These are phyloP conservation scores for Aspergillus sojae DNA, from an alignment of 2,329 filamentous ascomycete genomes.

Conservation along the genomic window DNA sequence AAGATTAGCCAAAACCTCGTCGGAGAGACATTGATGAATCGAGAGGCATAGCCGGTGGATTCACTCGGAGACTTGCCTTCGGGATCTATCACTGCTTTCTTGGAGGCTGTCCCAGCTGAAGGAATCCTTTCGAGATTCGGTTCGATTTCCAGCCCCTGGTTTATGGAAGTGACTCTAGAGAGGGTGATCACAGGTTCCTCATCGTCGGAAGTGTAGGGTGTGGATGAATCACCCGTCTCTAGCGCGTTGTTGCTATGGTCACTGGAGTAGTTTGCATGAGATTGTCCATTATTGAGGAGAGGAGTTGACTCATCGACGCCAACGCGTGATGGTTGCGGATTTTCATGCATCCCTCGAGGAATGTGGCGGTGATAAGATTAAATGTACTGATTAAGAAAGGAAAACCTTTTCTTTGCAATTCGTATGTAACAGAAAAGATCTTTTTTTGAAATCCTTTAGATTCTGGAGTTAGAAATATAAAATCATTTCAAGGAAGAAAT, in stretches of 20 bases:
- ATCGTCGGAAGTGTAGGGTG: constrained; percentile 14
- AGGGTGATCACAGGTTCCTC: constrained; percentile 26
- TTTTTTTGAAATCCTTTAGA: not conserved
- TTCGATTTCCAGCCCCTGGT: constrained; percentile 30
- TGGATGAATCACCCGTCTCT: constrained; percentile 26
- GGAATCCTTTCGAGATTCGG: constrained; percentile 28
- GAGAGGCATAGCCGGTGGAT: constrained; percentile 28
- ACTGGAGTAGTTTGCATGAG: constrained; percentile 31
- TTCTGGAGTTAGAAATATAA: not conserved
- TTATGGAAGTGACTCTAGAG: constrained; percentile 30
- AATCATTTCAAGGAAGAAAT: not conserved
- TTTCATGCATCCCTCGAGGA: not conserved
- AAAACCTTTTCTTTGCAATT: not conserved
- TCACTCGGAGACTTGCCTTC: constrained; percentile 12
- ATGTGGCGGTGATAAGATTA: not conserved
- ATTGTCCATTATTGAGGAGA: constrained; percentile 14
- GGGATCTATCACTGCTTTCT: constrained; percentile 8
- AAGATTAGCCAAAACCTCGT: constrained; percentile 66
- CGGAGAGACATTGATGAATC: constrained; percentile 42
- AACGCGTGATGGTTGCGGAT: not conserved
- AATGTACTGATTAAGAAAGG: not conserved
- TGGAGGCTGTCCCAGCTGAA: constrained; percentile 16
- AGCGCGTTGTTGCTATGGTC: constrained; percentile 37
- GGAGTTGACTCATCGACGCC: constrained; percentile 23
- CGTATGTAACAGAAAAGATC: too few relatives aligned